These are phyloP conservation scores for Eucalyptus microcorys DNA, from an alignment of 345 rosid genomes.

Conservation along the genomic window DNA sequence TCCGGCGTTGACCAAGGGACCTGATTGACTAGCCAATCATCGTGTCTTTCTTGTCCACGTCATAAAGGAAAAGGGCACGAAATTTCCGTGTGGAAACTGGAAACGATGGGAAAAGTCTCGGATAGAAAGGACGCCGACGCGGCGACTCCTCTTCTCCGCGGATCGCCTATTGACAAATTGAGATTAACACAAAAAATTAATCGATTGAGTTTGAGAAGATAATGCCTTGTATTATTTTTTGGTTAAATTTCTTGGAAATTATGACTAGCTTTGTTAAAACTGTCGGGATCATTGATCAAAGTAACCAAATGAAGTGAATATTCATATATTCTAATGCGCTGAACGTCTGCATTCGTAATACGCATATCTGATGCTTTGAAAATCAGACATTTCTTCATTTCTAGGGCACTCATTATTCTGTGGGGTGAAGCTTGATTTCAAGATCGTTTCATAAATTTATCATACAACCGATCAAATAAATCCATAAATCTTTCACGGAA, in stretches of 20 bases:
- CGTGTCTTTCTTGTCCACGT: background rate
- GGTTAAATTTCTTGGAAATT: background rate
- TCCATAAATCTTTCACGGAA: background rate
- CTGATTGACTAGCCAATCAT: background rate
- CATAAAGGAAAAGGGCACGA: background rate
- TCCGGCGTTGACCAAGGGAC: background rate
- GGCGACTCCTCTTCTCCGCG: background rate
- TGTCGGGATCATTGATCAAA: background rate
- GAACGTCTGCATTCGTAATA: fast-evolving
- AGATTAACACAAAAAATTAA: background rate
- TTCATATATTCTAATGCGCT: background rate
- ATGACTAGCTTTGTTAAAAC: background rate
- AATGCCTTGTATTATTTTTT: background rate
- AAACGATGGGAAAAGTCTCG: background rate
- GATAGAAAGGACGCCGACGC: background rate
- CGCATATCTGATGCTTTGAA: background rate
- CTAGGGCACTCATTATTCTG: background rate
- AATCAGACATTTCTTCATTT: background rate
- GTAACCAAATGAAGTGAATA: background rate
- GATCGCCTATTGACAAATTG: background rate
- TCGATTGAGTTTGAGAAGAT: background rate
- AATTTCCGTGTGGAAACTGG: background rate
- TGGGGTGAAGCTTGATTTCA: background rate
- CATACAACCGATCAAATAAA: background rate
- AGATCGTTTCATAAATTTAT: background rate